Evolutionary conservation across 2,329 filamentous ascomycete genomes (phyloP), one percentile per base, ranked within the genome.

Genomic region (Aureobasidium sp.): DNA sequence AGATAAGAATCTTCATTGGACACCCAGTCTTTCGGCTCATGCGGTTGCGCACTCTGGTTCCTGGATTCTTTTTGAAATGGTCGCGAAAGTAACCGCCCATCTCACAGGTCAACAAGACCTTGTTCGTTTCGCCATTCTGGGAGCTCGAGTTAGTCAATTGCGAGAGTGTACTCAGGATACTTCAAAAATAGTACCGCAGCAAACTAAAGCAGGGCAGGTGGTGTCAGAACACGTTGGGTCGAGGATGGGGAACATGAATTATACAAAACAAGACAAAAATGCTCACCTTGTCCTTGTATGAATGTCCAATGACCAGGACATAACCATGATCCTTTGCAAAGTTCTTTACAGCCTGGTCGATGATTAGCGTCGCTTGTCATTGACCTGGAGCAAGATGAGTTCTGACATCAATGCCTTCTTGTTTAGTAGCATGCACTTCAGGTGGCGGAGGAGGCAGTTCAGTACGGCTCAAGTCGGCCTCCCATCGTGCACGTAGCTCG

Each of bases 291-390:
- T 65, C 52, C 45, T 62, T 64, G 53, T 65, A 64, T 7, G 66
- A 66, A 45, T 67, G 66, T 9, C 65, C 66, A 25, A 67, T 65
- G 41, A 66, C 65, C 15, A 67, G 62, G 25, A 62, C 62, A 44
- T 65, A 67, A 36, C 64, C 64, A 51, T 67, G 56, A 27, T 65
- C 44, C 39, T 63, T 62, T 36, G 66, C 65, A 22, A 66, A 67
- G 6, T 53, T 41, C 52, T 66, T 67, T 44, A 61, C 65, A 9
- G 57, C 57, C 57, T 60, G 25, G 9, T 2, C 6, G 20, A 36
- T 31, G 5, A 17, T 58, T 31, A 58, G 55, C 12, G n/a, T 47
- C 4, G 9, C 41, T 8, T 3, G n/a, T 22, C n/a, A 12, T n/a
- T 14, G 29, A 41, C 7, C 22, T 29, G 15, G 14, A 31, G 3